These are phyloP conservation scores for Fomitiporia mediterranea DNA, from an alignment of 1,284 basidiomycete genomes.

Conservation along the genomic window DNA sequence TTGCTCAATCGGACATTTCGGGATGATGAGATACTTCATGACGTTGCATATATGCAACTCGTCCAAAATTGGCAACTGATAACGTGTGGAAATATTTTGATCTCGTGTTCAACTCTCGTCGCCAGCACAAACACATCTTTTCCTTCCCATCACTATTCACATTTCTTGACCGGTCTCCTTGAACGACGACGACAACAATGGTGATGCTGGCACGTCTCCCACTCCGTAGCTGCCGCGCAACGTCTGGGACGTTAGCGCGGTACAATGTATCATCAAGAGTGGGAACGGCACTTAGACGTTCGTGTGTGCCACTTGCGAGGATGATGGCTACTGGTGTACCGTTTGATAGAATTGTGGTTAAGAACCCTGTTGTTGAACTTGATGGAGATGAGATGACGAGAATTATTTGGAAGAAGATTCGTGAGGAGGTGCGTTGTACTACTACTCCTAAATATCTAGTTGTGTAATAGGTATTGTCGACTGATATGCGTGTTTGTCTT, in stretches of 20 bases:
- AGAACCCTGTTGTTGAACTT: slow-evolving; percentile 93
- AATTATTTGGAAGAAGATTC: slow-evolving; percentile 99
- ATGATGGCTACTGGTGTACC: slow-evolving; percentile 11
- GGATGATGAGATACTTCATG: no score
- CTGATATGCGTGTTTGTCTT: background rate
- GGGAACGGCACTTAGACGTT: no score
- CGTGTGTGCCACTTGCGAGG: slow-evolving; percentile 5
- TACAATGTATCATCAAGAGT: no score
- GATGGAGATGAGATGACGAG: slow-evolving; percentile 98
- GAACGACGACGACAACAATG: background rate
- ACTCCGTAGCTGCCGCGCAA: background rate
- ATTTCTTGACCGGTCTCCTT: no score
- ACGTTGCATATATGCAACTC: no score
- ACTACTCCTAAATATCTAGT: background rate
- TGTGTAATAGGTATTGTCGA: background rate
- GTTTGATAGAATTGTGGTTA: slow-evolving; percentile 69
- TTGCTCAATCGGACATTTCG: no score
- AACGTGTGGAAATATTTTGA: background rate
- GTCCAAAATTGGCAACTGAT: background rate
- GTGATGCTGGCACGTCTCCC: slow-evolving; percentile 13
- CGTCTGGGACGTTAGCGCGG: background rate
- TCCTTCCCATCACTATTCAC: background rate
- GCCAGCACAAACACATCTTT: background rate
- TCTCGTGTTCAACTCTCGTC: no score
- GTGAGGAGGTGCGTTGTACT: slow-evolving; percentile 70